phyloP scores from a whole-genome alignment of 257 asterid species.

The Thymus mandschuricus region DNA sequence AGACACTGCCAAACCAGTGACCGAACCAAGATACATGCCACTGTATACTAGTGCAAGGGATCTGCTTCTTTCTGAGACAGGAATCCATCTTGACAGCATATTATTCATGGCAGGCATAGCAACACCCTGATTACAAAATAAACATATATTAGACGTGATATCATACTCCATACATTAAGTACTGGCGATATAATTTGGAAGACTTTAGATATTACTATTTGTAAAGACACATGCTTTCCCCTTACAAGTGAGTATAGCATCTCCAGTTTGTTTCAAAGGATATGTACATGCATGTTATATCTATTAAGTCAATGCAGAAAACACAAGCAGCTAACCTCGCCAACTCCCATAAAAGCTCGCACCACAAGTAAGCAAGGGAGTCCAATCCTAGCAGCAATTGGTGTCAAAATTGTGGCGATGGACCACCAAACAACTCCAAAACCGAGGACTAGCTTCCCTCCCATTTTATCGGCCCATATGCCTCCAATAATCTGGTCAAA shows the following conservation, averaged over 20 bases:
- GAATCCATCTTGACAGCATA: conserved; percentile 93
- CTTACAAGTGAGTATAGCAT: background rate
- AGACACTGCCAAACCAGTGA: conserved; percentile 88
- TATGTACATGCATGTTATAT: background rate
- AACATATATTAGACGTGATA: conserved; percentile 21
- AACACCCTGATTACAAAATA: conserved; percentile 54
- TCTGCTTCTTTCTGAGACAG: conserved; percentile 99
- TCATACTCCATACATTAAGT: conserved; percentile 4
- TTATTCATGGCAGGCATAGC: conserved; percentile 99
- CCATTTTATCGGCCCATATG: conserved; percentile 98
- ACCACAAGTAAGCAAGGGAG: conserved; percentile 85
- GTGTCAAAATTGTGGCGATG: conserved; percentile 88
- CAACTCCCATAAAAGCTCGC: conserved; percentile 99
- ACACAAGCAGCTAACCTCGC: conserved; percentile 73
- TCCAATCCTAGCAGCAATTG: conserved; percentile 88
- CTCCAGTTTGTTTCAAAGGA: background rate
- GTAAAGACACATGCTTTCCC: background rate
- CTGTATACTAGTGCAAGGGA: conserved; percentile 97
- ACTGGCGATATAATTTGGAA: background rate
- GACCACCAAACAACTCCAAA: conserved; percentile 78
- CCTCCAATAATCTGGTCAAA: conserved; percentile 85
- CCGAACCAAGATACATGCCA: conserved; percentile 99
- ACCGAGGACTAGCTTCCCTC: conserved; percentile 94
- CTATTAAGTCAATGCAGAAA: conserved; percentile 24
- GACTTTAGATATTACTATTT: background rate